Percentiles rank a stretch among this genome's conserved stretches.
These are phyloP conservation scores for Mucor racemosus DNA, from an alignment of 371 early-diverging fungal species.

Conservation along the genomic window DNA sequence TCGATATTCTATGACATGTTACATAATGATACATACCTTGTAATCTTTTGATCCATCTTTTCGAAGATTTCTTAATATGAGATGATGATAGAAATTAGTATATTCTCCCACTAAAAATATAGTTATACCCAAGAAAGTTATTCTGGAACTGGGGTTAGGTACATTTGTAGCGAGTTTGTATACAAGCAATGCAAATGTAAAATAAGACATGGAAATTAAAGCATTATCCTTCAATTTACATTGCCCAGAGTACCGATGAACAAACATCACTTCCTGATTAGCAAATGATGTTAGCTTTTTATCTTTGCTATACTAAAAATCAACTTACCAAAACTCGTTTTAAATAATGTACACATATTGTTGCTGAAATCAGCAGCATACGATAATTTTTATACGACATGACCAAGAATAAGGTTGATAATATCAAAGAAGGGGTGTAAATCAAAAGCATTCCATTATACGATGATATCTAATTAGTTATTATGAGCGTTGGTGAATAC, in stretches of 20 bases:
- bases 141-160: background rate
- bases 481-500: background rate
- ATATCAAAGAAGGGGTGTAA: slow-evolving; percentile 29
- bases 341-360: slow-evolving; percentile 30
- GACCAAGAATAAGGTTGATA: slow-evolving; percentile 9
- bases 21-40: slow-evolving; percentile 21
- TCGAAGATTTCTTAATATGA: slow-evolving; percentile 32
- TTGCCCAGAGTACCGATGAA: slow-evolving; percentile 46
- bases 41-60: slow-evolving; percentile 29
- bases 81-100: slow-evolving; percentile 44
- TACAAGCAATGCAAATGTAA: slow-evolving; percentile 7
- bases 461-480: slow-evolving; percentile 33
- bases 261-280: slow-evolving; percentile 38
- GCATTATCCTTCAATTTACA: slow-evolving; percentile 19
- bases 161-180: slow-evolving; percentile 22
- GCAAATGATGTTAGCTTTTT: background rate
- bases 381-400: background rate
- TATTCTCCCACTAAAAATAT: slow-evolving; percentile 38
- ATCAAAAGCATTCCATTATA: slow-evolving; percentile 43
- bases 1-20: background rate
- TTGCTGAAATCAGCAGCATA: slow-evolving; percentile 9
- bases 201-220: slow-evolving; percentile 34
- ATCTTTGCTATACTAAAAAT: background rate
- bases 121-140: slow-evolving; percentile 10
- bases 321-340: slow-evolving; percentile 40